Evolutionary conservation across 805 yeast genomes (phyloP).

Genomic region (Ogataea naganishii): DNA sequence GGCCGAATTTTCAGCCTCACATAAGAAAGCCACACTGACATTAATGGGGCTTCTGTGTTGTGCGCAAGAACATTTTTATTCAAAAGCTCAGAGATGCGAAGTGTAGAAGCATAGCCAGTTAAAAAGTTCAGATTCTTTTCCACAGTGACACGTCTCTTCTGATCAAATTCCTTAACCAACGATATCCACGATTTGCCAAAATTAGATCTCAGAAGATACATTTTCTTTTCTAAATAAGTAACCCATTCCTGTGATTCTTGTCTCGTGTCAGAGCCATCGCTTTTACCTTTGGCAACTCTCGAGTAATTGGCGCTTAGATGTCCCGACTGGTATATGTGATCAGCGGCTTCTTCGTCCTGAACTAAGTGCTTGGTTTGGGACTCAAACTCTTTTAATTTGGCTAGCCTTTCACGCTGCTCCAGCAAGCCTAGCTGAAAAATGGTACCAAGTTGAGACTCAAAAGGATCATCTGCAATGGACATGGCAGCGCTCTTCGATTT

Average conservation of each 20-base stretch:
- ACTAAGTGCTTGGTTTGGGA: constrained; percentile 1
- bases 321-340: too few species aligned
- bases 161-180: constrained; percentile 42
- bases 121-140: constrained; percentile 29
- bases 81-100: constrained; percentile 28
- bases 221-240: constrained; percentile 7
- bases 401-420: constrained; percentile 45
- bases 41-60: constrained; percentile 39
- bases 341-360: too few species aligned
- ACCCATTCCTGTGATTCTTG: too few species aligned
- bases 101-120: constrained; percentile 29
- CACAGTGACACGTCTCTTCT: constrained; percentile 30
- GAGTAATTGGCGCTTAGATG: too few species aligned
- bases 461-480: constrained; percentile 54
- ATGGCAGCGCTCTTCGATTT: constrained; percentile 33
- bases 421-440: constrained; percentile 48
- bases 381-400: constrained; percentile 22
- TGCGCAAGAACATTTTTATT: constrained; percentile 40
- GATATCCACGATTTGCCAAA: constrained; percentile 57
- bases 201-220: constrained; percentile 17
- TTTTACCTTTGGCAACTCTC: too few species aligned
- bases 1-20: constrained; percentile 35
- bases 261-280: too few species aligned
- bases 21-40: constrained; percentile 37
- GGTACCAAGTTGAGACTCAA: constrained; percentile 51